Evolutionary conservation across 2,329 filamentous ascomycete species (phyloP).

Genomic region (Colletotrichum navitas): DNA sequence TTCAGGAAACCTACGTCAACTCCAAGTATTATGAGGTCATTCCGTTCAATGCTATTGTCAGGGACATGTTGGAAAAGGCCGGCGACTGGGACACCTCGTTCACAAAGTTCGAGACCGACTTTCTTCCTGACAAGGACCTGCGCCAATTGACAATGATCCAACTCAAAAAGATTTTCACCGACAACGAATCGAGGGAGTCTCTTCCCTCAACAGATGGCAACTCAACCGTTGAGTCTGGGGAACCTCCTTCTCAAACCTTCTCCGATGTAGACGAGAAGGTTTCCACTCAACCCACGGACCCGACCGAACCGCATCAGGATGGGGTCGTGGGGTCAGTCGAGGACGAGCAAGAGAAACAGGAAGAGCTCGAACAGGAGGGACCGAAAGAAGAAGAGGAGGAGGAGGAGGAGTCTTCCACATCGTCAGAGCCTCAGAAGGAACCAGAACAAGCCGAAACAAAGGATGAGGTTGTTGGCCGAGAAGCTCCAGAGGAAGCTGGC

Average conservation of each 20-base stretch:
- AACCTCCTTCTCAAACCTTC: conserved; percentile 60
- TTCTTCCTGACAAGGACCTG: conserved; percentile 97
- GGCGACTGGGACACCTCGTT: conserved; percentile 95
- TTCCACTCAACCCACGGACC: conserved; percentile 57
- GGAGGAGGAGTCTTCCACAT: background rate
- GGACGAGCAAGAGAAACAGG: conserved; percentile 26
- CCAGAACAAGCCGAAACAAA: conserved; percentile 10
- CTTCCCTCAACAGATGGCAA: conserved; percentile 77
- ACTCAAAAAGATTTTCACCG: conserved; percentile 93
- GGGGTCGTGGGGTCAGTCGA: conserved; percentile 48
- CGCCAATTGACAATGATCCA: conserved; percentile 91
- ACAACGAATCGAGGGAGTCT: conserved; percentile 86
- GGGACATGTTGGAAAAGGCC: conserved; percentile 92
- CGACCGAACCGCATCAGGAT: conserved; percentile 51
- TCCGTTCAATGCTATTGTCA: conserved; percentile 88
- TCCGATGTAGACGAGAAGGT: conserved; percentile 62
- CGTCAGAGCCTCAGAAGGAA: conserved; percentile 17
- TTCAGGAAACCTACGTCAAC: conserved; percentile 91
- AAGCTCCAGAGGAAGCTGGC: conserved; percentile 47
- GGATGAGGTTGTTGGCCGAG: conserved; percentile 12
- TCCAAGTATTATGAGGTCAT: conserved; percentile 98
- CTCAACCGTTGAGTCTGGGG: conserved; percentile 65
- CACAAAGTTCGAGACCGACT: conserved; percentile 90
- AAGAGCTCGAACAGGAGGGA: background rate
- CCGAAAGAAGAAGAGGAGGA: conserved; percentile 5